These are phyloP conservation scores for Dalbergia cultrata DNA, from an alignment of 306 rosid genomes.

Conservation along the genomic window DNA sequence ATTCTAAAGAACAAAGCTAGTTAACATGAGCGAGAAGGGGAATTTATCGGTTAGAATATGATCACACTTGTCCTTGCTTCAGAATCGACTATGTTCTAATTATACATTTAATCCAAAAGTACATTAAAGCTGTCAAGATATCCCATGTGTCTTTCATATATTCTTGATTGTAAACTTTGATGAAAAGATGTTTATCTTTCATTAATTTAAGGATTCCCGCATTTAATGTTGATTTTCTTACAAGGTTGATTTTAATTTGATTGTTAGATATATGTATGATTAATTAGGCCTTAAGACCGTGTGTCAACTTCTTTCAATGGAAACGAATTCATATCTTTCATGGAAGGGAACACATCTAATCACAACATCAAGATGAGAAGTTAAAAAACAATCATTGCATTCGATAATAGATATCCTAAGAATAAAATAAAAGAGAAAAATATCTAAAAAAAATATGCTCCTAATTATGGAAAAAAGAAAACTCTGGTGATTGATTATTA, in stretches of 20 bases:
- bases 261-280: neutral
- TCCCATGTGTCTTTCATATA: conserved; percentile 2
- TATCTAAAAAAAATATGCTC: too few species aligned
- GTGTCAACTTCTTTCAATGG: neutral
- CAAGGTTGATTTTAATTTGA: conserved; percentile 26
- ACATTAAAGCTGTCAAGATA: neutral
- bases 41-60: conserved; percentile 13
- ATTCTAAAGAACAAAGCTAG: conserved; percentile 4
- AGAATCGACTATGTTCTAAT: conserved; percentile 34
- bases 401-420: too few species aligned
- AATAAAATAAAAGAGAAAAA: too few species aligned
- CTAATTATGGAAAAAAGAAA: too few species aligned
- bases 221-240: conserved; percentile 14
- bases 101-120: conserved; percentile 24
- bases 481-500: too few species aligned
- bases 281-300: neutral
- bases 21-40: conserved; percentile 8
- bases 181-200: neutral
- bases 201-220: conserved; percentile 29
- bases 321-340: neutral
- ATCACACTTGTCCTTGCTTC: conserved; percentile 10
- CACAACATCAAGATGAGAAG: too few species aligned
- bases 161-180: neutral
- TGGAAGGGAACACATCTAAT: too few species aligned
- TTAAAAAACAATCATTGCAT: too few species aligned